Evolutionary conservation across 768 basidiomycete genomes (phyloP), one percentile per base, ranked within the genome.

Genomic region (Tylopilus cervinicoccineus): DNA sequence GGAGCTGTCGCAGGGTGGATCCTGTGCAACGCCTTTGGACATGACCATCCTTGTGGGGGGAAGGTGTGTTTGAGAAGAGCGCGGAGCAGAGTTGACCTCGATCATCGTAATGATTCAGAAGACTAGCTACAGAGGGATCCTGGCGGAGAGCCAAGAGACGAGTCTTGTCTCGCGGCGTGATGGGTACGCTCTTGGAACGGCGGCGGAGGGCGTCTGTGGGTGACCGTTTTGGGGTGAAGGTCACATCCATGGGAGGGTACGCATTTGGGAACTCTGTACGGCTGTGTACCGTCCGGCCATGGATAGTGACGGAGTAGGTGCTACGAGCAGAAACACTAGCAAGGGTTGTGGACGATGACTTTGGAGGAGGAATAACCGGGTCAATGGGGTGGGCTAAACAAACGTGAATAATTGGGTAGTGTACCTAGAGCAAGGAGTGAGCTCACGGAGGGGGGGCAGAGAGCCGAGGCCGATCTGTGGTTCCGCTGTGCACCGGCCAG

Each of bases 91-190:
- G 71, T 43, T 76, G 75, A 16, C 88, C 88, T 46, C 85, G 71
- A 5, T 86, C 80, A 56, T 89, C 87, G 55, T 89, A 91, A 53
- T 88, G 70, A 47, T 80, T 75, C 29, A 90, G 68, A 20, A 91
- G 69, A 55, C 84, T 89, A 13, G 76, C 84, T 24, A 91, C 85
- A 19, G 88, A 90, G 4, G 88, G 87, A 52, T 91, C 87, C 23
- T 82, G 80, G 37, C 83, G 82, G 38, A 91, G 73, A 19, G 76
- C 69, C 12, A 77, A 65, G 10, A 85, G 69, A 24, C 84, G 78
- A 51, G 70, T 79, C 70, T 64, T 70, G 53, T 78, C 77, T 32
- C 72, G 70, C 48, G 62, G 75, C 28, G 68, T 74, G 64, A 66
- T 65, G 26, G 68, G 76, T 26, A 52, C 62, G 53, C 62, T 68